Percentiles rank a stretch among this genome's conserved stretches.
Evolutionary conservation across 2,329 filamentous ascomycete species (phyloP).

Genomic region (Dryadomyces quercivorus): DNA sequence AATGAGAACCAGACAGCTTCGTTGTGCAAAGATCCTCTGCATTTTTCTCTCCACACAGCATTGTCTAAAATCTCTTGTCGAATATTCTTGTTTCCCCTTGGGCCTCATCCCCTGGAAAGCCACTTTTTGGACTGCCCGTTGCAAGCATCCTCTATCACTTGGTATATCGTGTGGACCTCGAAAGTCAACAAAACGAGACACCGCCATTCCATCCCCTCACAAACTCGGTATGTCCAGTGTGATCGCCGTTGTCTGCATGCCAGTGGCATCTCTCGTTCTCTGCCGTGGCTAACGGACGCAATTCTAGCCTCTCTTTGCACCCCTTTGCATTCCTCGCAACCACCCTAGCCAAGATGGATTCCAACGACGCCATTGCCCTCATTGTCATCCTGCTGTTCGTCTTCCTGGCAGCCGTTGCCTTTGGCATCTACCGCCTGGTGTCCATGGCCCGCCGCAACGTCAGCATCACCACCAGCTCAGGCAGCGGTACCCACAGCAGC

Average conservation of each 20-base stretch:
- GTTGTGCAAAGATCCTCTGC: background rate
- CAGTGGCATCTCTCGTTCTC: no score
- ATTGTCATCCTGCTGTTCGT: constrained; percentile 57
- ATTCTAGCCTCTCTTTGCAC: background rate
- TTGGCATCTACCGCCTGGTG: constrained; percentile 52
- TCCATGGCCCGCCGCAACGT: constrained; percentile 33
- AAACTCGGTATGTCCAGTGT: no score
- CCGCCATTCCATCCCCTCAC: no score
- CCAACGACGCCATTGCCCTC: constrained; percentile 56
- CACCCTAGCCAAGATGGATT: constrained; percentile 33
- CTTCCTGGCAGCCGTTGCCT: constrained; percentile 46
- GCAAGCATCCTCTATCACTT: no score
- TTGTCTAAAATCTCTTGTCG: no score
- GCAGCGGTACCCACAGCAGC: constrained; percentile 4
- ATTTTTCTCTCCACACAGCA: background rate
- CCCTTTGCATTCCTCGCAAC: background rate
- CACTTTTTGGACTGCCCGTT: no score
- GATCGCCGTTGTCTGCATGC: no score
- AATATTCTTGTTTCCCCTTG: background rate
- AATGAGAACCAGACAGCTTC: background rate
- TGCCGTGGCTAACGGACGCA: no score
- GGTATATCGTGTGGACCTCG: no score
- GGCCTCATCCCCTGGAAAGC: background rate
- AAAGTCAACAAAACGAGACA: no score
- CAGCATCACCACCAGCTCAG: constrained; percentile 21